These are phyloP conservation scores for Geotrichum restrictum DNA, from an alignment of 1,139 yeast genomes.

Conservation along the genomic window DNA sequence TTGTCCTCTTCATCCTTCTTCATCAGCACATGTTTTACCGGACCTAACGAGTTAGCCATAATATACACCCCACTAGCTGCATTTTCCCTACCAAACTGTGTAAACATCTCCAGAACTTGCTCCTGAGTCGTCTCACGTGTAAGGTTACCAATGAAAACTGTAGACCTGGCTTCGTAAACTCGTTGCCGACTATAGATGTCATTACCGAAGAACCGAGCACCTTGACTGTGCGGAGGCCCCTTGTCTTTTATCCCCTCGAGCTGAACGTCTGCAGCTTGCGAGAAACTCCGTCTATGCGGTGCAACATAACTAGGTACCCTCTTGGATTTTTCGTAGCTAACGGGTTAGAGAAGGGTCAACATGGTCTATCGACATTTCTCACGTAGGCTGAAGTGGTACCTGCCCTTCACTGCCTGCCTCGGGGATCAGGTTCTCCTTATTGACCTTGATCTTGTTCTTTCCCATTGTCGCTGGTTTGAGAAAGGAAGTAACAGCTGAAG, in stretches of 20 bases:
- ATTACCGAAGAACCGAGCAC: not conserved
- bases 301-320: constrained; percentile 10
- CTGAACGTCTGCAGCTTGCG: not conserved
- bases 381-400: not conserved
- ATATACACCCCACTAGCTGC: not conserved
- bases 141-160: constrained; percentile 17
- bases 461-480: constrained; percentile 1
- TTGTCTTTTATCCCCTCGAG: no score
- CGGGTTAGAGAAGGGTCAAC: not conserved
- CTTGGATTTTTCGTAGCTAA: not conserved
- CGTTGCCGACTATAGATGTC: not conserved
- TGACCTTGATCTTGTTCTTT: constrained; percentile 1
- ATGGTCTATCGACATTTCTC: no score
- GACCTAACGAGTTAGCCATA: not conserved
- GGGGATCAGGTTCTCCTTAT: constrained; percentile 7
- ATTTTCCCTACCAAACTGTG: constrained; percentile 19
- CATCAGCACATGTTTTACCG: constrained; percentile 14
- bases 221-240: no score
- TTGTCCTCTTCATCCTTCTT: constrained; percentile 14
- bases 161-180: constrained; percentile 9
- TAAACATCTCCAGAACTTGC: constrained; percentile 11
- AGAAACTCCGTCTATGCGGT: constrained; percentile 4
- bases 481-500: not conserved
- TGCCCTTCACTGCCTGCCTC: constrained; percentile 8
- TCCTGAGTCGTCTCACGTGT: constrained; percentile 10